Conservation (phyloP, 139 green algal genomes). For the Volvox reticuliferus region DNA sequence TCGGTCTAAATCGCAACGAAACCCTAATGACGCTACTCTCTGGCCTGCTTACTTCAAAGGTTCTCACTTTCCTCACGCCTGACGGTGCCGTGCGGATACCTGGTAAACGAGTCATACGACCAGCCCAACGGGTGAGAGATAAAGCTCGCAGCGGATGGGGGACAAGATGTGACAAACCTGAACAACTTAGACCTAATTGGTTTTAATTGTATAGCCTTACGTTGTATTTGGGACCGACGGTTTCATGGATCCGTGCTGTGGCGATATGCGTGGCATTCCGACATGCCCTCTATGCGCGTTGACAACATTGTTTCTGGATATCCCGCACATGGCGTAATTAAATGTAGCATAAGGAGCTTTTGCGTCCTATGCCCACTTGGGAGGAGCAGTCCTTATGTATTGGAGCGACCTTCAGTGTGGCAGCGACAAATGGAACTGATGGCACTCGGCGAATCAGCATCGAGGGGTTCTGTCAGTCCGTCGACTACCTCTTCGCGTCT, state of each 20-base stretch:
- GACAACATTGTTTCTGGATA: too few species aligned
- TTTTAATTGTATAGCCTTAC: too few species aligned
- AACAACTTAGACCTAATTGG: too few species aligned
- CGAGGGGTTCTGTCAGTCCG: conserved; percentile 79
- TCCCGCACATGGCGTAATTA: too few species aligned
- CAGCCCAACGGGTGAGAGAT: not conserved
- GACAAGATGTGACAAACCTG: too few species aligned
- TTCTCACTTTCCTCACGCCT: conserved; percentile 32
- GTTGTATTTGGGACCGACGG: too few species aligned
- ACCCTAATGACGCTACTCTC: not conserved
- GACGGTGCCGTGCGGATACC: conserved; percentile 22
- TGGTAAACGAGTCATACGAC: not conserved
- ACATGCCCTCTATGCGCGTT: too few species aligned
- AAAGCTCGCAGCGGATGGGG: too few species aligned
- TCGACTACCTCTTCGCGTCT: conserved; percentile 55
- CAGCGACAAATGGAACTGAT: conserved; percentile 82
- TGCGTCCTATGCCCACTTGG: conserved; percentile 68
- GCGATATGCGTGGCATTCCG: too few species aligned
- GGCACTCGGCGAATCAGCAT: conserved; percentile 69
- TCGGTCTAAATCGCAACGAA: not conserved
- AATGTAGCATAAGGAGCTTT: conserved; percentile 9
- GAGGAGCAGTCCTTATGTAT: conserved; percentile 85
- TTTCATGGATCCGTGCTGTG: too few species aligned
- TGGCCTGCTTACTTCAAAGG: not conserved
- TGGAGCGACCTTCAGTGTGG: conserved; percentile 75